Evolutionary conservation across 2,329 filamentous ascomycete species (phyloP), one percentile per base, ranked within the genome.

Genomic region (Pseudopithomyces chartarum): DNA sequence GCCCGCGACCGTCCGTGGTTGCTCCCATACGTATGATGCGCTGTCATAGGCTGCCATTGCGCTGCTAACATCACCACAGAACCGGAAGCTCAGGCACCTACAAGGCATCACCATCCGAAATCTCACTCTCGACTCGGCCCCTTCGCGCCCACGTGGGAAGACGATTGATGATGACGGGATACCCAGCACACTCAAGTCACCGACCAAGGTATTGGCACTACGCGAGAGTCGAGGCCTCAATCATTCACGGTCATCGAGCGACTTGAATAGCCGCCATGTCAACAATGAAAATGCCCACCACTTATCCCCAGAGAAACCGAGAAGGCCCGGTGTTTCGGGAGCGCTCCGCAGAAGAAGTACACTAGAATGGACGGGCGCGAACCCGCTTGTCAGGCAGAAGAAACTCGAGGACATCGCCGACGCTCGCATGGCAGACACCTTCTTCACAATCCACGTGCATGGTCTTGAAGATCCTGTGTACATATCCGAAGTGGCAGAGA

Each of bases 81-180:
- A 97, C 75, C 90, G 92, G 73, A 92, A 90, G 74, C 82, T 98
- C 52, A 88, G 94, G 53, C 93, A 97, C 80, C 84, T 97, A 4
- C 88, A 91, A 67, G 92, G 91, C 64, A 86, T 98, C 65, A 94
- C 90, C 54, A 80, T 97, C 50, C 91, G 94, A 56, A 97, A 97
- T 75, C 81, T 97, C 42, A 87, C 87, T 59, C 87, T 97, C n/a
- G 63, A 63, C 81, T 80, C 22, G 81, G 80, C 60, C 79, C 81
- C 56, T 79, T 79, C 68, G 79, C 69, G 83, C 57, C 62, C 73
- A 36, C 81, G 81, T 51, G 79, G 81, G 13, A 84, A 83, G 75
- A 89, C 91, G 38, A 88, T 90, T 68, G 90, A 94, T 77, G 93
- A 89, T 66, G 85, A 93, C 66, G 89, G 87, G 32, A 84, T 89